A percentile compares a stretch with the other conserved stretches of the same genome.
phyloP scores from a whole-genome alignment of 1,284 basidiomycete genomes.

The Agroathelia rolfsii region DNA sequence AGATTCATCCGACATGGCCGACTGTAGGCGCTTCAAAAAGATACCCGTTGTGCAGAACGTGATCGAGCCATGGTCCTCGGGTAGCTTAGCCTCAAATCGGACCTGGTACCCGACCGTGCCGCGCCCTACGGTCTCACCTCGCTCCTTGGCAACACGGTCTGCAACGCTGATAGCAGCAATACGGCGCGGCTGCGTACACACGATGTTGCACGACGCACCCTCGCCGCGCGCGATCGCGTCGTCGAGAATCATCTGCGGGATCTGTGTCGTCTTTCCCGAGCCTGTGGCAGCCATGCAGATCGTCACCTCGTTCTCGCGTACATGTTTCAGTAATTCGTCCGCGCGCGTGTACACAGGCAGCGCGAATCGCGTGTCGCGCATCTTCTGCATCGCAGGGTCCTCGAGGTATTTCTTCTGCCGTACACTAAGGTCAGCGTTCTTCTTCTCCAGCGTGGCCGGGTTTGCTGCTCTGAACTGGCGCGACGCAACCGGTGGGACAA shows the following conservation, averaged over 20 bases:
- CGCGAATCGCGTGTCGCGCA: constrained; percentile 57
- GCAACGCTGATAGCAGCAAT: constrained; percentile 92
- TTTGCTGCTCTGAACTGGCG: background rate
- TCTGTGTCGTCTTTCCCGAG: constrained; percentile 93
- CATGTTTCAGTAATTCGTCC: constrained; percentile 58
- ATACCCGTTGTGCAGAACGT: constrained; percentile 94
- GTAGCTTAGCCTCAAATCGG: constrained; percentile 79
- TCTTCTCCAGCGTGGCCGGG: constrained; percentile 22
- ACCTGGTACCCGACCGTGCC: constrained; percentile 85
- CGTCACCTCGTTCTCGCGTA: constrained; percentile 77
- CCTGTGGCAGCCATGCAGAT: constrained; percentile 94
- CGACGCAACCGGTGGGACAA: background rate
- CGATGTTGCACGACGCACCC: constrained; percentile 82
- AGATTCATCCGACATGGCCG: constrained; percentile 45
- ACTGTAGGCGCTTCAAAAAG: constrained; percentile 83
- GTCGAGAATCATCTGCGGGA: constrained; percentile 90
- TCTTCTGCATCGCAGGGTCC: constrained; percentile 52
- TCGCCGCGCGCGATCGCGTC: constrained; percentile 70
- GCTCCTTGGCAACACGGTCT: constrained; percentile 84
- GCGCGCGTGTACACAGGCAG: constrained; percentile 71
- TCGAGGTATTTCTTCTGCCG: constrained; percentile 54
- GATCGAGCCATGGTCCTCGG: constrained; percentile 77
- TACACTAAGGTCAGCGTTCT: constrained; percentile 51
- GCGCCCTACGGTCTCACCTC: constrained; percentile 67
- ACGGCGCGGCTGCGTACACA: constrained; percentile 91